Base-by-base conservation (phyloP, 2,329 filamentous ascomycete species). In the Hymenoscyphus repandus region DNA sequence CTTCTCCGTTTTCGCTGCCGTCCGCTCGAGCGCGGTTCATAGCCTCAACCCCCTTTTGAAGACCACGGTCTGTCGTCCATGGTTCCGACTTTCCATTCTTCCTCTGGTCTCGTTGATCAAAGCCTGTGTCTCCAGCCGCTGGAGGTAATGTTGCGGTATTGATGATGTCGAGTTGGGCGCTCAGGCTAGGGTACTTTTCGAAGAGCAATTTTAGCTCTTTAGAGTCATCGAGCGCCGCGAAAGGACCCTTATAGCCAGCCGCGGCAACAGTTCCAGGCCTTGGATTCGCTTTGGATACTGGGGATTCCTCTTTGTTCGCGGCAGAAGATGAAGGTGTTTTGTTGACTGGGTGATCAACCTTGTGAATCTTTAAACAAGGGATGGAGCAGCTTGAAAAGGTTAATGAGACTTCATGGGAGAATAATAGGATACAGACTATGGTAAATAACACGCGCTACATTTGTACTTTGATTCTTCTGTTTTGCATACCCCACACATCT, bases 41-140 rank as follows among this genome's bases (percentile, higher is more conserved):
- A 12, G 74, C 75, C 17, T 74, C 70, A 40, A 79, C 74, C 1
- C 79, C 83, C 17, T 75, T 75, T 48, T 75, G 70, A 44, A 82
- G 71, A 6, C 82, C 82, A 5, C 76, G 70, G 45, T 85, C 80
- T 40, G 72, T 70, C 18, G 76, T 79, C 83, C 82, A 86, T 3
- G 56, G 48, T 33, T 54, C 45, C 13, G 22, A 9, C 39, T 45
- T 48, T 40, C 45, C 32, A 27, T 44, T 31, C 48, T 47, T 20
- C 27, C 31, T 49, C 42, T 20, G 36, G 20, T 31, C 32, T 38
- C 48, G 37, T 41, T 40, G 22, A 34, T 27, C 11, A 43, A 49
- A 33, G 15, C 11, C 15, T 18, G 22, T 17, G 46, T 40, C 20
- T 59, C 48, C 2, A 60, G 51, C 42, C 11, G 31, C 32, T 7